Percentiles rank a stretch among this genome's conserved stretches.
Conservation (phyloP, 2,329 filamentous ascomycete species). For the Huntiella savannae region DNA sequence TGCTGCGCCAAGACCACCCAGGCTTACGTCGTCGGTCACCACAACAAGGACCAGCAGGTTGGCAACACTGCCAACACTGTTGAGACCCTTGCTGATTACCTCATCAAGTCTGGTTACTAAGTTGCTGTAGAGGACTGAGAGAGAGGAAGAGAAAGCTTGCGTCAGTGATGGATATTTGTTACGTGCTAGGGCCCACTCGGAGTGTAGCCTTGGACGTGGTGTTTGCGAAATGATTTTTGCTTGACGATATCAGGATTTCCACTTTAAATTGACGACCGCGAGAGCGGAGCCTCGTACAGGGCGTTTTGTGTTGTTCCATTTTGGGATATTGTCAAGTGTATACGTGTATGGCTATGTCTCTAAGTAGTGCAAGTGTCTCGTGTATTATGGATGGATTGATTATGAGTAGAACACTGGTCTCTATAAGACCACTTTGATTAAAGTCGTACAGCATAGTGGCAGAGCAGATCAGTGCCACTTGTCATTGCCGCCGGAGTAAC, state of each 20-base stretch:
- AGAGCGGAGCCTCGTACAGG: neutral
- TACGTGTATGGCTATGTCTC: too few relatives aligned
- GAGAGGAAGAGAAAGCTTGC: neutral
- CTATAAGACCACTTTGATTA: too few relatives aligned
- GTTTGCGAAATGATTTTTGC: slow-evolving; percentile 1
- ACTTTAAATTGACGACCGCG: slow-evolving; percentile 1
- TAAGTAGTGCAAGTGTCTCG: too few relatives aligned
- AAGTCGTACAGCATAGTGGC: neutral
- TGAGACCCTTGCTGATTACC: slow-evolving; percentile 72
- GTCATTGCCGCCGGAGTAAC: too few relatives aligned
- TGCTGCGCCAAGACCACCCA: slow-evolving; percentile 72
- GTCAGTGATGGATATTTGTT: too few relatives aligned
- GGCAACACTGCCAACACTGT: slow-evolving; percentile 62
- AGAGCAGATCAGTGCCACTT: too few relatives aligned
- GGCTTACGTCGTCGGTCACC: slow-evolving; percentile 75
- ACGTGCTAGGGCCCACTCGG: too few relatives aligned
- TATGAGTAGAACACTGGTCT: too few relatives aligned
- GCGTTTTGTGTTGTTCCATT: neutral
- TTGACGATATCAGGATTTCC: slow-evolving; percentile 1
- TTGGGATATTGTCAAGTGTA: neutral
- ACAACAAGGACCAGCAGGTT: slow-evolving; percentile 54
- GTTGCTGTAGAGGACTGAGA: slow-evolving; percentile 3
- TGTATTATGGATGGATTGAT: too few relatives aligned
- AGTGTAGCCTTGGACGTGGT: neutral
- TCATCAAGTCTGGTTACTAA: slow-evolving; percentile 63